Evolutionary conservation across 345 rosid species (phyloP).

Genomic region (Pistacia atlantica): DNA sequence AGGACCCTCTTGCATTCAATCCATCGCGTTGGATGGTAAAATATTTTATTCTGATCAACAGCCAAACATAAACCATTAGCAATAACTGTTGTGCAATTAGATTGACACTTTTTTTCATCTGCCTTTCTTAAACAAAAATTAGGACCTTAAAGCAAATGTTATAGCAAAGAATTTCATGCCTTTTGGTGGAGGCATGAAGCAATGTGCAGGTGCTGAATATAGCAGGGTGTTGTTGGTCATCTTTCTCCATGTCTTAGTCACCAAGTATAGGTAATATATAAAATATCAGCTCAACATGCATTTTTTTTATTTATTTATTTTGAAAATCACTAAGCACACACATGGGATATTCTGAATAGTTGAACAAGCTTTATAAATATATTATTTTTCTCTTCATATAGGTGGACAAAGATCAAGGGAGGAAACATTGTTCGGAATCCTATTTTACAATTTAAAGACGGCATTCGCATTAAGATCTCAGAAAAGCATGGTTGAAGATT

Average conservation of each 20-base stretch:
- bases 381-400: not conserved
- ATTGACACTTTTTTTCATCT: not conserved
- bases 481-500: not conserved
- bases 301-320: no score
- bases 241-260: constrained; percentile 31
- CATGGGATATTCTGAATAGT: no score
- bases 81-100: not conserved
- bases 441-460: constrained; percentile 11
- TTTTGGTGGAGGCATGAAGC: constrained; percentile 33
- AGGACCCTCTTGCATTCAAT: constrained; percentile 35
- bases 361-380: not conserved
- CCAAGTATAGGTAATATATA: constrained; percentile 24
- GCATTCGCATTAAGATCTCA: constrained; percentile 3
- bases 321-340: no score
- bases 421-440: constrained; percentile 21
- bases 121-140: not conserved
- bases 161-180: constrained; percentile 22
- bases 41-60: not conserved
- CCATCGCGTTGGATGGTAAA: constrained; percentile 40
- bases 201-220: constrained; percentile 29
- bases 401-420: constrained; percentile 27
- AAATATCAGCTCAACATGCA: no score
- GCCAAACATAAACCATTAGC: not conserved
- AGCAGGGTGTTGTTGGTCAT: constrained; percentile 14
- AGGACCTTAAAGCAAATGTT: constrained; percentile 14